Evolutionary conservation across 768 basidiomycete genomes (phyloP).

Genomic region (Rhizopogon vesiculosus): DNA sequence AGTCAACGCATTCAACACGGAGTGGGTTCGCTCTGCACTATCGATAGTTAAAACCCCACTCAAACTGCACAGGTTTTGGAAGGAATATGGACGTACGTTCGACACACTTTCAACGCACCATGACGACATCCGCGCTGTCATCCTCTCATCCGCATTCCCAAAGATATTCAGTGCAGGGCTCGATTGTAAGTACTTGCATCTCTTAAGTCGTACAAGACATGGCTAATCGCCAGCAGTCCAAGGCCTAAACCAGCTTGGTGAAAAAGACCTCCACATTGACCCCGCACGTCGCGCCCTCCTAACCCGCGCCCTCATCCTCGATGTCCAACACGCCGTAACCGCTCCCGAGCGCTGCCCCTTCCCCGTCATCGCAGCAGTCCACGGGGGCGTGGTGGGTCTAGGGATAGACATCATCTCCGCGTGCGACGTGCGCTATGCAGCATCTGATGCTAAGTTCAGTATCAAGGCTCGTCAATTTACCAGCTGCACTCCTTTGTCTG

Average conservation of each 20-base stretch:
- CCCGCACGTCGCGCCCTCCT: constrained; percentile 47
- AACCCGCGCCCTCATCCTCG: constrained; percentile 41
- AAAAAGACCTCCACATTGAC: constrained; percentile 29
- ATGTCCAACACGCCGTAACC: constrained; percentile 69
- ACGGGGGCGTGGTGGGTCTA: constrained; percentile 72
- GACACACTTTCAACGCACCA: constrained; percentile 40
- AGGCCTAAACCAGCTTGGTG: constrained; percentile 23
- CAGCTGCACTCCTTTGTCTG: not conserved
- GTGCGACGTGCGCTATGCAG: constrained; percentile 77
- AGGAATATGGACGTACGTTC: constrained; percentile 60
- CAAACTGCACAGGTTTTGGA: constrained; percentile 56
- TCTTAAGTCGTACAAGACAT: not conserved
- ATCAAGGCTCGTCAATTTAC: constrained; percentile 54
- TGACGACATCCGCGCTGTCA: constrained; percentile 53
- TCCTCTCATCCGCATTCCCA: constrained; percentile 64
- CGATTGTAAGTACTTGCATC: constrained; percentile 47
- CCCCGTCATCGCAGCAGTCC: constrained; percentile 81
- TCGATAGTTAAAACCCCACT: not conserved
- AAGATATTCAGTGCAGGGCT: constrained; percentile 83
- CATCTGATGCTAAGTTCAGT: constrained; percentile 55
- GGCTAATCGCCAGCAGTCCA: not conserved
- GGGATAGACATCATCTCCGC: constrained; percentile 66
- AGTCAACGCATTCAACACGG: constrained; percentile 60
- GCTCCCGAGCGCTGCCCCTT: constrained; percentile 63
- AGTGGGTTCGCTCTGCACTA: constrained; percentile 25